Base-by-base conservation (phyloP, 139 green algal genomes). In the Picochlorum sp. region DNA sequence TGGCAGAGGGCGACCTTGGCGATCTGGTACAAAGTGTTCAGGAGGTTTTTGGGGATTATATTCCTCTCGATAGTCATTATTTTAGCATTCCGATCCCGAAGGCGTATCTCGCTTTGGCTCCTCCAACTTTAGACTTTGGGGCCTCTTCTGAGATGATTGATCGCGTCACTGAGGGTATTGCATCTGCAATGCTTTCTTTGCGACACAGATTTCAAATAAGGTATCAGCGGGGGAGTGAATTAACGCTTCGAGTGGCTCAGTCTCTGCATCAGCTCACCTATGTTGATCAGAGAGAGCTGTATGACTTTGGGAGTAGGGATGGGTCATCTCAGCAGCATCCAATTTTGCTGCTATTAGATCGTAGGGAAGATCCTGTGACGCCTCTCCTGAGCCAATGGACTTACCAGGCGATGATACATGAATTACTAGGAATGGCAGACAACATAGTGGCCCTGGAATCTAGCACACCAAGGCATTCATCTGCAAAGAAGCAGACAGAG, bases 31-130 rank as follows among this genome's bases (percentile, higher is more conserved):
- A 75, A 91, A 72, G 86, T 84, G 63, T 86, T 20, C 78, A 95
- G 65, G 91, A 98, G 69, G 82, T 80, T 49, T 98, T 92, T 68
- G 82, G 67, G 0, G 91, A 98, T 73, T 95, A 85, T 58, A 31
- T 85, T 2, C 81, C 79, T 7, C 54, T 96, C 40, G 83, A 93
- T 37, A 14, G 39, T 5, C 68, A 89, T 64, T 88, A 93, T 62
- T 97, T 97, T 59, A 57, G 57, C 32, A 67, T 94, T n/a, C 82
- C 85, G 0, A 53, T 84, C 13, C 45, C 53, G 7, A 56, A 70
- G 13, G 72, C 65, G 1, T 57, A 74, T 31, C 33, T 74, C 3
- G 64, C 55, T 1, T 49, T 81, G 37, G 61, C 70, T 37, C 74
- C 74, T 51, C 69, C 67, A 33, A 57, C n/a, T 44, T 77, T 64